phyloP scores from a whole-genome alignment of 1,139 yeast genomes.

The Hemisphaericaspora xylanilytica region DNA sequence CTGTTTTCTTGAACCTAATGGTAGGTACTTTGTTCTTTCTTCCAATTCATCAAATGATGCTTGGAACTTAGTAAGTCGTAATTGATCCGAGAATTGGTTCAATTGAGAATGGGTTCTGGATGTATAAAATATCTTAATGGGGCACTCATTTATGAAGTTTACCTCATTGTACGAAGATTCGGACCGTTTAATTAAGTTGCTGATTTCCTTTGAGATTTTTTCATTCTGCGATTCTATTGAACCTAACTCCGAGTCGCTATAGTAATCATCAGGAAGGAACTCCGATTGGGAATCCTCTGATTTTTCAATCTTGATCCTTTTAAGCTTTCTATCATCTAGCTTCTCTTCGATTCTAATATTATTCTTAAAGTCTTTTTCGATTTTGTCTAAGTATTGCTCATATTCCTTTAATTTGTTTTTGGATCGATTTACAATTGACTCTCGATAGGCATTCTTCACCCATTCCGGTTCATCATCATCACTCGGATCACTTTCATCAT shows the following conservation, averaged over 20 bases:
- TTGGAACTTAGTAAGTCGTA: constrained; percentile 61
- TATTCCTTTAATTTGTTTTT: constrained; percentile 35
- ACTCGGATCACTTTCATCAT: constrained; percentile 15
- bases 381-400: constrained; percentile 37
- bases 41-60: constrained; percentile 49
- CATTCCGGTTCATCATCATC: constrained; percentile 60
- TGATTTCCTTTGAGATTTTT: constrained; percentile 43
- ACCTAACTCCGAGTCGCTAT: constrained; percentile 28
- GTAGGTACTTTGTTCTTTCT: constrained; percentile 54
- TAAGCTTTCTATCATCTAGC: constrained; percentile 1
- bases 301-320: constrained; percentile 1
- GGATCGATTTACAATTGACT: constrained; percentile 29
- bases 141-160: constrained; percentile 31
- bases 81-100: constrained; percentile 75
- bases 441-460: constrained; percentile 49
- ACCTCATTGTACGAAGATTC: constrained; percentile 19
- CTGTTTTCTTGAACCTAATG: constrained; percentile 85
- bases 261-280: constrained; percentile 42
- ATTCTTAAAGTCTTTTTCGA: constrained; percentile 18
- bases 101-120: constrained; percentile 93
- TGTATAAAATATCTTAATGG: constrained; percentile 56
- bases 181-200: constrained; percentile 37
- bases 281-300: constrained; percentile 14
- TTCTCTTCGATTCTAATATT: constrained; percentile 14
- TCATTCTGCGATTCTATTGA: constrained; percentile 19